Evolutionary conservation across 106 monocot genomes (phyloP), one percentile per base, ranked within the genome.

Genomic region (Allium cepa): DNA sequence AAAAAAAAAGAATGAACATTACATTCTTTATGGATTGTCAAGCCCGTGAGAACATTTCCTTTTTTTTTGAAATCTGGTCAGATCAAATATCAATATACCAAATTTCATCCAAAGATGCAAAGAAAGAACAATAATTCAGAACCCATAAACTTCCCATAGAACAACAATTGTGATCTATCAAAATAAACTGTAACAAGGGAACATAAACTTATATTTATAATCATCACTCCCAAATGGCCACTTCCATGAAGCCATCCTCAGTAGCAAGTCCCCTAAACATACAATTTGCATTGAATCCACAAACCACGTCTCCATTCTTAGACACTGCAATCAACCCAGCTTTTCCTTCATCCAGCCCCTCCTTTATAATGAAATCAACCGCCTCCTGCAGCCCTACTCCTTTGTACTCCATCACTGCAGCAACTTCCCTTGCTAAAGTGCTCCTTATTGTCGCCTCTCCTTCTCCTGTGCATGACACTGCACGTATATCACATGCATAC

Each of bases 401-500:
- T 70, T 82, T 91, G 79, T 96, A 96, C 88, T 96, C 91, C 91
- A 91, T 91, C 22, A 96, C 66, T 8, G 95, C 95, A 4, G 95
- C 91, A 22, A 96, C 95, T 13, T 96, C 95, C 49, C 91, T 68
- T 0, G 95, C 95, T 49, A 96, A 78, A 46, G 95, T 96, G 51
- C 67, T 72, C 15, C 95, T 72, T 36, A 96, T 86, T 59, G 91
- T 96, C 45, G 91, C 91, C 74, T 96, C 95, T 2, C 96, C 96
- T 67, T 97, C 92, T 7, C 96, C 96, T 9, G 92, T 92, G 88
- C 96, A 97, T 1, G 96, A 92, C 10, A 97, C 78, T 0, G 86
- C 96, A 51, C 96, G 92, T 4, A 68, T 36, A 13, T 68, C 17
- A 67, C 96, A 92, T 4, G 96, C 96, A 74, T 97, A 97, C 11